Evolutionary conservation across 2,329 filamentous ascomycete genomes (phyloP).

Genomic region (Botrytis hyacinthi): DNA sequence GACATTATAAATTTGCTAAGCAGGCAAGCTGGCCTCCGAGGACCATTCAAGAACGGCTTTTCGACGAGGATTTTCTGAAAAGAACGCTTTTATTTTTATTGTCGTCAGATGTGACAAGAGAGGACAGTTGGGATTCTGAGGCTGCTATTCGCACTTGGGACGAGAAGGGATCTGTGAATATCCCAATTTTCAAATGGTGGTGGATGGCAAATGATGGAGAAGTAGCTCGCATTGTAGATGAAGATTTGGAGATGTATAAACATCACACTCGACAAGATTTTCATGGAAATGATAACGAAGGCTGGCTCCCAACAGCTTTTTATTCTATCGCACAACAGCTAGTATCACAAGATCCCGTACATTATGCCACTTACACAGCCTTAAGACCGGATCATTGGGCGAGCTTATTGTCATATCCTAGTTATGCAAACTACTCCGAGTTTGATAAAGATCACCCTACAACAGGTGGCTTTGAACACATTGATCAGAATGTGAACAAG

Average conservation of each 20-base stretch:
- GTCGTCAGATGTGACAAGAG: background rate
- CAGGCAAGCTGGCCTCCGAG: background rate
- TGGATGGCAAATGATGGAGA: background rate
- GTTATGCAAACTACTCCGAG: constrained; percentile 2
- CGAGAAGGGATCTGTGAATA: background rate
- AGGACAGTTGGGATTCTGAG: background rate
- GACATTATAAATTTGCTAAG: constrained; percentile 7
- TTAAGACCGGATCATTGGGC: constrained; percentile 3
- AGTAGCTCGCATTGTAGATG: background rate
- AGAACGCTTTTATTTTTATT: background rate
- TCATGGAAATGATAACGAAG: background rate
- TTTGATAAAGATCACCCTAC: background rate
- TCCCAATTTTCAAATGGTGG: constrained; percentile 1
- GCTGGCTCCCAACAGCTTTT: constrained; percentile 1
- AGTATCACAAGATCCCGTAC: background rate
- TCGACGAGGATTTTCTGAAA: background rate
- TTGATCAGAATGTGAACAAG: background rate
- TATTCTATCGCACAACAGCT: constrained; percentile 1
- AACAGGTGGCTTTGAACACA: background rate
- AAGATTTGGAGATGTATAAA: constrained; percentile 5
- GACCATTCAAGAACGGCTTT: background rate
- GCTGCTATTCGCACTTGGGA: background rate
- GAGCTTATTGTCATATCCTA: background rate
- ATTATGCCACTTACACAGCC: background rate
- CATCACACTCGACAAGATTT: background rate